Evolutionary conservation across 768 basidiomycete genomes (phyloP), one percentile per base, ranked within the genome.

Genomic region (Piloderma croceum): DNA sequence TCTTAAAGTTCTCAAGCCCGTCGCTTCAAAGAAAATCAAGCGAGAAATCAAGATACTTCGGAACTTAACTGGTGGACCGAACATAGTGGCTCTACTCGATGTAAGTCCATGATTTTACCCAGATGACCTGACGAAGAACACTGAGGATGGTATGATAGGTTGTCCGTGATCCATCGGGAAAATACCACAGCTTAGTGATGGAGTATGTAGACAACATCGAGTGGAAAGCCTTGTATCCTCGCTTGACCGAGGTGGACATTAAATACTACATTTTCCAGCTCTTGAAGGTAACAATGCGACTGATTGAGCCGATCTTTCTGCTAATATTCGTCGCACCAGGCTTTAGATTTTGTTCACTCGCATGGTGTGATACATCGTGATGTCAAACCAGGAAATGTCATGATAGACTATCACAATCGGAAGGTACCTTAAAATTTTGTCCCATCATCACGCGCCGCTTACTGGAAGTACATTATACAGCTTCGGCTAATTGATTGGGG

Each of bases 1-100:
- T 48, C 73, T 85, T 63, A 85, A 85, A 56, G 81, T 84, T 4
- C 65, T 84, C 49, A 85, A 85, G 52, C 82, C 82, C 18, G 81
- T 84, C 31, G 79, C 62, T 27, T 42, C 52, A 68, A 59, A 74
- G 70, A 84, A 84, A 67, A 77, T 83, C 57, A 81, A 81, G 62
- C 69, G 82, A 22, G 83, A 85, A 59, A 78, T 85, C 61, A 83
- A 84, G 64, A 77, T 84, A 43, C 61, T 85, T 36, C 73, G 76
- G 44, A 82, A 83, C 57, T 56, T 85, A 20, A 72, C 77, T 6
- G 82, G 83, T 6, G 82, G 80, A 3, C 74, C 79, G n/a, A 85
- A 84, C 62, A 68, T 84, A 41, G 70, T 85, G 46, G 70, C 65
- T 4, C 54, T 85, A 42, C 59, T 81, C 50, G 83, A 85, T 53